Evolutionary conservation across 2,329 filamentous ascomycete genomes (phyloP).

Genomic region (Sporothrix pallida): DNA sequence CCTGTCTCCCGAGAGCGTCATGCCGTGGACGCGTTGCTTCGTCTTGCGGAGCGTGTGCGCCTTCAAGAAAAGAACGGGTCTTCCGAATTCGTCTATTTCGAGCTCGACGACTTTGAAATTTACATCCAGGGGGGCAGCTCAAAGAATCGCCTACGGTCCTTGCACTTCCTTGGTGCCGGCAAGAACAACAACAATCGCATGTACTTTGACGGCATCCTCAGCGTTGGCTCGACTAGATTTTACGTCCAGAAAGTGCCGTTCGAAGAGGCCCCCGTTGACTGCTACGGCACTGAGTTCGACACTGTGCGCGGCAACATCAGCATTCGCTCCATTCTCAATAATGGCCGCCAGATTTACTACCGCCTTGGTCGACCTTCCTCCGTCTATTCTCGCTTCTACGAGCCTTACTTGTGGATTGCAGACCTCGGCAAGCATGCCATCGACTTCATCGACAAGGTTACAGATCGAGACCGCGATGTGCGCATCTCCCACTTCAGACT

Average conservation of each 20-base stretch:
- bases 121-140: conserved; percentile 53
- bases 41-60: conserved; percentile 40
- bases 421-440: conserved; percentile 74
- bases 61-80: conserved; percentile 8
- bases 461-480: conserved; percentile 41
- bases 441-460: conserved; percentile 62
- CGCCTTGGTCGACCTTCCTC: conserved; percentile 59
- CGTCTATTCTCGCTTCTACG: conserved; percentile 68
- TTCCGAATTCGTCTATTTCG: conserved; percentile 53
- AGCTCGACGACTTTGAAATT: conserved; percentile 63
- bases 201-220: conserved; percentile 67
- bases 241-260: conserved; percentile 66
- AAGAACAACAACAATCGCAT: conserved; percentile 47
- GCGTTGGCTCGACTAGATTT: conserved; percentile 46
- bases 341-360: conserved; percentile 63
- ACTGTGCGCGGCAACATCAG: conserved; percentile 64
- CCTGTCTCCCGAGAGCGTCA: background rate
- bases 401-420: conserved; percentile 72
- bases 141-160: conserved; percentile 58
- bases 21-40: conserved; percentile 5
- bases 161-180: conserved; percentile 58
- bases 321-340: conserved; percentile 62
- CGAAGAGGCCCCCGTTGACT: conserved; percentile 65
- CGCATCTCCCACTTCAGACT: conserved; percentile 63
- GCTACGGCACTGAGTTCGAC: conserved; percentile 60